Evolutionary conservation across 345 rosid species (phyloP).

Genomic region (Passiflora organensis): DNA sequence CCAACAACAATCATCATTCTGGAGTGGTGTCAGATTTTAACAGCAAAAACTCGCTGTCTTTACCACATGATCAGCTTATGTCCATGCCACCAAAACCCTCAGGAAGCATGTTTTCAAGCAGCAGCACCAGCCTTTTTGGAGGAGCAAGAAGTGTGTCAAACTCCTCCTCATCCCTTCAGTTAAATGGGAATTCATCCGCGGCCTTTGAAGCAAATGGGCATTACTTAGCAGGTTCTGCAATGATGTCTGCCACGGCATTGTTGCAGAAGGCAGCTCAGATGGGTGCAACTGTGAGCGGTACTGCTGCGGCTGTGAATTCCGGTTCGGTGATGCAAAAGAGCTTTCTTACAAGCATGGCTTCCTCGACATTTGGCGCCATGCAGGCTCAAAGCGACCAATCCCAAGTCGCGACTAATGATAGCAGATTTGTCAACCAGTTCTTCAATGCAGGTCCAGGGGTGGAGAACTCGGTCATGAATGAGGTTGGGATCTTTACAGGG

Average conservation of each 20-base stretch:
- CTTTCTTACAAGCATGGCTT: conserved; percentile 22
- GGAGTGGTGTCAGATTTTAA: conserved; percentile 13
- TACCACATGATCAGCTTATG: conserved; percentile 17
- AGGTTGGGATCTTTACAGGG: conserved; percentile 19
- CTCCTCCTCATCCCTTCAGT: conserved; percentile 22
- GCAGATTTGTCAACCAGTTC: conserved; percentile 14
- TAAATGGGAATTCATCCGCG: conserved; percentile 17
- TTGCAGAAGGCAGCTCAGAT: conserved; percentile 54
- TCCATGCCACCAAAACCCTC: conserved; percentile 15
- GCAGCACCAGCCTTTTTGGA: conserved; percentile 8
- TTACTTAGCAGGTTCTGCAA: conserved; percentile 13
- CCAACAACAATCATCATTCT: conserved; percentile 14
- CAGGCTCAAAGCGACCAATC: conserved; percentile 8
- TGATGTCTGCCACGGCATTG: conserved; percentile 53
- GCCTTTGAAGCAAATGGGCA: conserved; percentile 17
- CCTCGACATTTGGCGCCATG: conserved; percentile 22
- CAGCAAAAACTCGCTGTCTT: conserved; percentile 12
- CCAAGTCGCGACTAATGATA: not conserved
- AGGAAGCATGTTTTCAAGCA: conserved; percentile 18
- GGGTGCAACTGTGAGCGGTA: conserved; percentile 36
- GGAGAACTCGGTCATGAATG: conserved; percentile 4
- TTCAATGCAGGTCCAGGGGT: conserved; percentile 12
- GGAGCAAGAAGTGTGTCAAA: conserved; percentile 2
- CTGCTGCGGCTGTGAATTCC: conserved; percentile 15
- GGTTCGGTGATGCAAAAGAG: conserved; percentile 15